phyloP scores from a whole-genome alignment of 2,329 filamentous ascomycete genomes.

The Pyrenophora tritici-repentis region DNA sequence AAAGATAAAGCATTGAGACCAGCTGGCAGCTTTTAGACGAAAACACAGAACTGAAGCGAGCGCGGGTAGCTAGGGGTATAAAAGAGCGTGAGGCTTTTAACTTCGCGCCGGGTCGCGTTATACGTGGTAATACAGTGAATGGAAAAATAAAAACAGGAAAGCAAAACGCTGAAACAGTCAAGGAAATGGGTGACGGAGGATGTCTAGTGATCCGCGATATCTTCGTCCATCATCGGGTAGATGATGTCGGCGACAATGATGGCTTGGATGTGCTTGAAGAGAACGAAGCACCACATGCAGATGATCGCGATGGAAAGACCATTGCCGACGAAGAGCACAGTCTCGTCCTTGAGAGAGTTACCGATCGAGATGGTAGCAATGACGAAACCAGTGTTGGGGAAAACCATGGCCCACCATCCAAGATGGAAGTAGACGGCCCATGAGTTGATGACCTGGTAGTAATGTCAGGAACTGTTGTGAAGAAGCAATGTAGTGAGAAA shows the following conservation, averaged over 20 bases:
- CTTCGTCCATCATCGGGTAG: slow-evolving; percentile 64
- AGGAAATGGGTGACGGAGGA: background rate
- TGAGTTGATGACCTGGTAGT: slow-evolving; percentile 35
- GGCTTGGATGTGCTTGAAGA: slow-evolving; percentile 57
- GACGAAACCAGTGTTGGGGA: slow-evolving; percentile 51
- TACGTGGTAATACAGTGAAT: slow-evolving; percentile 15
- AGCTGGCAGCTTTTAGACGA: slow-evolving; percentile 21
- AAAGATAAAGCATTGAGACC: slow-evolving; percentile 24
- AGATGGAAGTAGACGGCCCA: slow-evolving; percentile 60
- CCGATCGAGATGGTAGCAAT: slow-evolving; percentile 52
- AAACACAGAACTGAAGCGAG: slow-evolving; percentile 1
- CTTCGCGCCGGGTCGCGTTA: background rate
- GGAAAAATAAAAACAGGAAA: slow-evolving; percentile 2
- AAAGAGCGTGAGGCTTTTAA: slow-evolving; percentile 25
- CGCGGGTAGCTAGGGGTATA: slow-evolving; percentile 14
- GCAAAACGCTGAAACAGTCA: background rate
- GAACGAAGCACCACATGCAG: slow-evolving; percentile 60
- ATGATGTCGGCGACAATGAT: slow-evolving; percentile 60
- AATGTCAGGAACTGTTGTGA: slow-evolving; percentile 41
- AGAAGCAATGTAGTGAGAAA: background rate
- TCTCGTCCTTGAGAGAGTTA: slow-evolving; percentile 42
- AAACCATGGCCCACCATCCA: slow-evolving; percentile 66
- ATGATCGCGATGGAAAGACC: slow-evolving; percentile 59
- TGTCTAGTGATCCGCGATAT: slow-evolving; percentile 49
- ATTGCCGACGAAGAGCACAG: slow-evolving; percentile 49